These are phyloP conservation scores for Pleomassaria siparia DNA, from an alignment of 2,329 filamentous ascomycete genomes.

Conservation along the genomic window DNA sequence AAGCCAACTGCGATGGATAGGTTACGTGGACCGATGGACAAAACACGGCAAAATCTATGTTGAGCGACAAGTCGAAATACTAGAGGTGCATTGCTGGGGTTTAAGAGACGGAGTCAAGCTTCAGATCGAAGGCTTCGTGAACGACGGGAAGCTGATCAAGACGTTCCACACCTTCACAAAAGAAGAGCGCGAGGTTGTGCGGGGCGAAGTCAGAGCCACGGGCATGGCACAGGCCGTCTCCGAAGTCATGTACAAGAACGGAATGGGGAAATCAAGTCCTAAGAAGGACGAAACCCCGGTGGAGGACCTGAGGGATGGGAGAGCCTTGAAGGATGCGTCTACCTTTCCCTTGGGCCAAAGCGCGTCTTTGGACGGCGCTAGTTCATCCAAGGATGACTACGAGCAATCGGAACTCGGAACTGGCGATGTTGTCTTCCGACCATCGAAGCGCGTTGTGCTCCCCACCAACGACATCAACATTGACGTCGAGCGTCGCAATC, in stretches of 20 bases:
- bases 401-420: conserved; percentile 53
- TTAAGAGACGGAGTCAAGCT: conserved; percentile 85
- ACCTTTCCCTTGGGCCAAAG: conserved; percentile 19
- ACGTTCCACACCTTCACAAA: conserved; percentile 77
- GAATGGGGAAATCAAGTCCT: conserved; percentile 24
- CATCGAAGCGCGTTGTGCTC: conserved; percentile 67
- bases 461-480: conserved; percentile 87
- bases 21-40: conserved; percentile 87
- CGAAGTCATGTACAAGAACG: conserved; percentile 47
- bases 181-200: conserved; percentile 69
- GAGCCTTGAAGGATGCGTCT: conserved; percentile 22
- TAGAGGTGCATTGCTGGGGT: conserved; percentile 90
- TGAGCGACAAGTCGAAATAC: conserved; percentile 78
- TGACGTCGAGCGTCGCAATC: conserved; percentile 82
- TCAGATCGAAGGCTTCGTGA: conserved; percentile 77
- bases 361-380: conserved; percentile 17
- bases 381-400: conserved; percentile 18
- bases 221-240: conserved; percentile 49
- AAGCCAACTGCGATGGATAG: conserved; percentile 83
- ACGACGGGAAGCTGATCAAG: conserved; percentile 87
- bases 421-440: conserved; percentile 77
- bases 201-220: conserved; percentile 51
- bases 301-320: conserved; percentile 11
- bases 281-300: conserved; percentile 21
- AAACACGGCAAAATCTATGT: conserved; percentile 75